Base-by-base conservation (phyloP, 1,284 basidiomycete genomes). In the Boletus albobrunnescens region DNA sequence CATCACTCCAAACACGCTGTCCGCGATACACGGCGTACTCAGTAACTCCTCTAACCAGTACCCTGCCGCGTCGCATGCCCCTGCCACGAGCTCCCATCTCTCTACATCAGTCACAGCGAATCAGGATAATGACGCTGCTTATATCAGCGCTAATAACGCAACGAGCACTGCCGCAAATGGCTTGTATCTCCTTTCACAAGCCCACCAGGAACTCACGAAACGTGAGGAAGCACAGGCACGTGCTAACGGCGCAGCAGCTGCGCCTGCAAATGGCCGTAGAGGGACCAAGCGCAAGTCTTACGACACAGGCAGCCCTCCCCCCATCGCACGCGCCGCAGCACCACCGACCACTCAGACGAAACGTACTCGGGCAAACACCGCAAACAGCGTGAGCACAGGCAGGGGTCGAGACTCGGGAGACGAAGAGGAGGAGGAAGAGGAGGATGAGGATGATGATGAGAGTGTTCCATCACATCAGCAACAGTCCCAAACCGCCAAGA, bases 201-300 rank as follows among this genome's bases (percentile, higher is more conserved):
- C 93, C 19, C 93, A 95, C 63, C 91, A 95, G 64, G 93, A 96
- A 74, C 81, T 96, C 48, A 90, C 91, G n/a, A 95, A 95, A 73
- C 84, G 91, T 20, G 93, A 95, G 63, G 88, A 91, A 64, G 79
- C 80, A 0, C 79, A 82, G 56, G 75, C 77, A 48, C 75, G 77
- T 47, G 77, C 75, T 17, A 67, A 67, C 39, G 64, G 60, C 44
- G 47, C 54, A 13, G 50, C 41, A 27, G 28, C 50, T 5, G 47
- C 63, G 36, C 53, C 62, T 41, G 46, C 44, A 6, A 69, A 67
- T 50, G 63, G 60, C 32, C 81, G 81, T 54, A 76, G 84, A 28
- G 77, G 77, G 2, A 73, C 79, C 8, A 88, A 87, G 67, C 78
- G 85, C 56, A 87, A 87, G 68, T 75, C 73, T 14, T 76, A 77